Evolutionary conservation across 2,329 filamentous ascomycete species (phyloP), one percentile per base, ranked within the genome.

Genomic region (Penicillium psychrosexuale): DNA sequence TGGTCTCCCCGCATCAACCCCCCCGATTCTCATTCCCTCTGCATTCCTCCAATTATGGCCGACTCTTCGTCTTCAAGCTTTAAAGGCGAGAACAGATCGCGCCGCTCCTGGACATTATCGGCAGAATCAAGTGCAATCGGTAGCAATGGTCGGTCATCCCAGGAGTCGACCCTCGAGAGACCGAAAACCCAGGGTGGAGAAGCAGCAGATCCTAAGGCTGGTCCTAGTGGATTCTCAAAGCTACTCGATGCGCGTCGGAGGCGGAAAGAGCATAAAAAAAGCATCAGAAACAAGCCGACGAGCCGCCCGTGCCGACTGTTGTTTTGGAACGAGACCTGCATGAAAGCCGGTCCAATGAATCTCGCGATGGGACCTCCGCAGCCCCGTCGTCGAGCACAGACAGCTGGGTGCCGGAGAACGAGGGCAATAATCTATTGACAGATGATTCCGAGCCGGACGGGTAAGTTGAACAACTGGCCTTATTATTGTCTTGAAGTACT

Each of bases 201-300:
- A 27, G 57, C 36, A 9, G 56, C 70, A 46, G 72, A 72, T 59
- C 68, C 71, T 59, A 75, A 74, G 63, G 69, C 72, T 58, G 67
- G 68, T 40, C 59, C 69, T 44, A 77, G 73, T 61, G 78, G 80
- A 50, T 75, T 85, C 58, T 79, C 81, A 11, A 82, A 79, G 60
- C 69, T 84, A 53, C 75, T 83, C 50, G 69, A 74, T 27, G 70
- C 72, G 30, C 70, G 73, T 47, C 69, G 71, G 33, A 73, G 72
- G 66, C 77, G 77, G 54, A 78, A 77, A 60, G 77, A 79, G 62
- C 68, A 65, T 30, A 60, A 65, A 46, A 66, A 46, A 66, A 69
- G 19, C 59, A 61, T 22, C 61, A 65, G 33, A 64, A 60, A 40
- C 47, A 53, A 8, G 17, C 45, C 3, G 67, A 69, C 22, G 68